These are phyloP conservation scores for Neofusicoccum parvum DNA, from an alignment of 2,329 filamentous ascomycete genomes.

Conservation along the genomic window DNA sequence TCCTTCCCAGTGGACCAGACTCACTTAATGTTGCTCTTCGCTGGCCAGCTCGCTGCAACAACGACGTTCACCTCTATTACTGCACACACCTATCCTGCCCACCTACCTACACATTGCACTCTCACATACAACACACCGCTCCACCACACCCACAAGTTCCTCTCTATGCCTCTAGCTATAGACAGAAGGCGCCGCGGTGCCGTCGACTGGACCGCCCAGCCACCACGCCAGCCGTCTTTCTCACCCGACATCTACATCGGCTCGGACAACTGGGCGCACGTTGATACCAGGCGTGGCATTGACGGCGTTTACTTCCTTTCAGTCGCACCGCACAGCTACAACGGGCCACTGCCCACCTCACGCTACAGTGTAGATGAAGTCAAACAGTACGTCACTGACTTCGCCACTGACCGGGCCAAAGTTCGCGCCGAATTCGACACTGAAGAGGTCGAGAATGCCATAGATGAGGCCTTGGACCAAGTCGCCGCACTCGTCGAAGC, in stretches of 20 bases:
- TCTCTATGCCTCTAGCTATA: background rate
- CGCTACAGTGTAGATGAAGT: background rate
- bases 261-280: background rate
- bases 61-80: too few species aligned
- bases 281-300: background rate
- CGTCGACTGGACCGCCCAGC: background rate
- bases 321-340: background rate
- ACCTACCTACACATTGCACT: background rate
- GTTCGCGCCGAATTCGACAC: background rate
- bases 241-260: slow-evolving; percentile 2
- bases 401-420: background rate
- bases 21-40: too few species aligned
- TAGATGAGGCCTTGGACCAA: too few species aligned
- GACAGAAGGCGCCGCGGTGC: background rate
- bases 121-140: background rate
- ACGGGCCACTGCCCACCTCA: background rate
- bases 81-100: too few species aligned
- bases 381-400: background rate
- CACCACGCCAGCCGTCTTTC: background rate
- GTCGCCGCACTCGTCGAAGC: background rate
- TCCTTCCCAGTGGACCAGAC: too few species aligned
- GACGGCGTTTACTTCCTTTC: slow-evolving; percentile 7
- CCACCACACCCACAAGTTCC: background rate
- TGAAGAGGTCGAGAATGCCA: too few species aligned
- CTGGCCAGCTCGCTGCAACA: too few species aligned